Conservation (phyloP, 2,329 filamentous ascomycete genomes). For the Aspergillus novofumigatus region DNA sequence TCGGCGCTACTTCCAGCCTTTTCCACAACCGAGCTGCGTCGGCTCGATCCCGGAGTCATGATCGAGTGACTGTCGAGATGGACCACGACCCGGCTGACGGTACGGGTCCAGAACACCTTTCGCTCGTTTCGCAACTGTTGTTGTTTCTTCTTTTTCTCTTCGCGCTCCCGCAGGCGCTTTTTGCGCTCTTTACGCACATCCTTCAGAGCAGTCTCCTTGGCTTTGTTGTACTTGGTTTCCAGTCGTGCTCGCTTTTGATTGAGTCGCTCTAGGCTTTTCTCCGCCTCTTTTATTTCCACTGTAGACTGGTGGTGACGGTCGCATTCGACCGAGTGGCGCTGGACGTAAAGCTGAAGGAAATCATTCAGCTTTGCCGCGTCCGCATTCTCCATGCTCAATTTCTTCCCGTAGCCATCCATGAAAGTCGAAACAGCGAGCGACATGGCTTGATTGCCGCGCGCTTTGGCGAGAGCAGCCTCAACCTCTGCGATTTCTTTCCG, state of each 20-base stretch:
- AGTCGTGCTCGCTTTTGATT: slow-evolving; percentile 8
- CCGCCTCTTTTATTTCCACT: slow-evolving; percentile 20
- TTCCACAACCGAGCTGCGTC: slow-evolving; percentile 18
- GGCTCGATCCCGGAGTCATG: slow-evolving; percentile 6
- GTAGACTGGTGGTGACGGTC: slow-evolving; percentile 18
- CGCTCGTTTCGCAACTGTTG: slow-evolving; percentile 25
- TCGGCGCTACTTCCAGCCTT: slow-evolving; percentile 10
- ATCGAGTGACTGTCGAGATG: slow-evolving; percentile 29
- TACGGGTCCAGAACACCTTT: slow-evolving; percentile 33
- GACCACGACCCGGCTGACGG: slow-evolving; percentile 34
- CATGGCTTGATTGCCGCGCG: slow-evolving; percentile 22
- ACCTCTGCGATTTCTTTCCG: slow-evolving; percentile 29
- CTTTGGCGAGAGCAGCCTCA: slow-evolving; percentile 28
- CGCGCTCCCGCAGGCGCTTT: slow-evolving; percentile 15
- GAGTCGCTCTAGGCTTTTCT: slow-evolving; percentile 21
- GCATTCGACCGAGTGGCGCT: slow-evolving; percentile 26
- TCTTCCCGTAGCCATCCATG: slow-evolving; percentile 34
- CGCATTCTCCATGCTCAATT: slow-evolving; percentile 25
- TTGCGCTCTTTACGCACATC: slow-evolving; percentile 21
- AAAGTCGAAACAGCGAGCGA: slow-evolving; percentile 22
- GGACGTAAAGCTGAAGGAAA: slow-evolving; percentile 33
- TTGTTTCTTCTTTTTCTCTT: slow-evolving; percentile 18
- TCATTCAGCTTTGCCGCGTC: slow-evolving; percentile 28
- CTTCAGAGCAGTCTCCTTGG: slow-evolving; percentile 19
- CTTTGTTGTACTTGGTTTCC: slow-evolving; percentile 11